Percentiles rank a stretch among this genome's conserved stretches.
Evolutionary conservation across 495 filamentous ascomycete genomes (phyloP).

Genomic region (Aeminium ludgeri): DNA sequence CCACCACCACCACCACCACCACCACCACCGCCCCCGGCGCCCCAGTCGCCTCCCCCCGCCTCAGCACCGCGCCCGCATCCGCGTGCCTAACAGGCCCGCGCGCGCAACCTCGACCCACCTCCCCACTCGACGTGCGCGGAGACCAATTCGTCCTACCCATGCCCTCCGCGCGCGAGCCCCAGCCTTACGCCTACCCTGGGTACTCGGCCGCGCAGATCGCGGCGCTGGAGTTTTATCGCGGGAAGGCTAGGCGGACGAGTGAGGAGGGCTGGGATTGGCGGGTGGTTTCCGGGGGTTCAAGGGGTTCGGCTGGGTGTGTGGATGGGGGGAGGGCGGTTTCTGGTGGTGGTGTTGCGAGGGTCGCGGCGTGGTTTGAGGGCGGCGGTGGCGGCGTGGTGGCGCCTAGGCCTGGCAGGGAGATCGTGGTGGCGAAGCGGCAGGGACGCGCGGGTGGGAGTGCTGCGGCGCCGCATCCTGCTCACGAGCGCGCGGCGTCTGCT

Average conservation of each 20-base stretch:
- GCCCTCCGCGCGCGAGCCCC: slow-evolving; percentile 14
- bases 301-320: background rate
- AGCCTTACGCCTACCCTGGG: slow-evolving; percentile 14
- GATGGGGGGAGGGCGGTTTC: no score
- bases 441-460: no score
- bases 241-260: slow-evolving; percentile 1
- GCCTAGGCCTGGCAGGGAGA: no score
- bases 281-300: background rate
- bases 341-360: no score
- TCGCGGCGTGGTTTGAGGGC: no score
- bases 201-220: slow-evolving; percentile 8
- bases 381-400: no score
- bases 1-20: no score
- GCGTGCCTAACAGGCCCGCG: background rate
- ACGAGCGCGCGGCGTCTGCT: no score
- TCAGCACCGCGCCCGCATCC: background rate
- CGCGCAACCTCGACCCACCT: background rate
- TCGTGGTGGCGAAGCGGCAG: no score
- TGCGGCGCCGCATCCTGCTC: no score
- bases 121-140: background rate
- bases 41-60: slow-evolving; percentile 5
- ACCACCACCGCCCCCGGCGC: background rate
- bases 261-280: background rate
- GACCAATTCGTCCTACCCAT: slow-evolving; percentile 14
- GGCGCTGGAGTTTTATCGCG: slow-evolving; percentile 10